Conservation (phyloP, 257 asterid genomes). For the Schizonepeta tenuifolia region DNA sequence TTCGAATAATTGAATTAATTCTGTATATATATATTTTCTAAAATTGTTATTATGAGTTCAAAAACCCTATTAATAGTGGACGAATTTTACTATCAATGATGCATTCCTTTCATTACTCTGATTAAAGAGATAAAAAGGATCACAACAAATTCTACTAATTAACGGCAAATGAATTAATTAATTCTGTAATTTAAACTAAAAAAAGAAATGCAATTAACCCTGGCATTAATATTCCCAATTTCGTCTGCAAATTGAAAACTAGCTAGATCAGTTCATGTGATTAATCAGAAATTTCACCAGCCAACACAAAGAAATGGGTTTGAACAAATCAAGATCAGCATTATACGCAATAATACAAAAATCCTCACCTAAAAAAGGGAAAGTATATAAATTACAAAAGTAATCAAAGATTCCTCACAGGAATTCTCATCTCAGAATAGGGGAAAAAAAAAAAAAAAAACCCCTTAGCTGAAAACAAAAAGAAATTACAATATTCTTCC, state of each 20-base stretch:
- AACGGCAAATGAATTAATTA: not conserved
- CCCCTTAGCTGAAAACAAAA: not conserved
- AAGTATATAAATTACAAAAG: not conserved
- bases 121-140: not conserved
- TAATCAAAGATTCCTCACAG: not conserved
- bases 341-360: not conserved
- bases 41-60: not conserved
- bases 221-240: conserved; percentile 3
- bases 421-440: conserved; percentile 3
- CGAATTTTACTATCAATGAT: not conserved
- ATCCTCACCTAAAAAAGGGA: not conserved
- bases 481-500: not conserved
- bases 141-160: not conserved
- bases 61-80: conserved; percentile 17
- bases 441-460: conserved; percentile 16
- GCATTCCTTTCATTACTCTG: not conserved
- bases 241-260: not conserved
- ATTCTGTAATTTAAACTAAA: not conserved
- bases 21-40: not conserved
- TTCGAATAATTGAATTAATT: not conserved
- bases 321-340: not conserved
- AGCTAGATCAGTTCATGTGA: not conserved
- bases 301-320: not conserved
- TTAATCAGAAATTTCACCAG: not conserved
- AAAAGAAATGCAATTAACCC: conserved; percentile 12